These are phyloP conservation scores for Flaveria trinervia DNA, from an alignment of 129 eudicot species.

Conservation along the genomic window DNA sequence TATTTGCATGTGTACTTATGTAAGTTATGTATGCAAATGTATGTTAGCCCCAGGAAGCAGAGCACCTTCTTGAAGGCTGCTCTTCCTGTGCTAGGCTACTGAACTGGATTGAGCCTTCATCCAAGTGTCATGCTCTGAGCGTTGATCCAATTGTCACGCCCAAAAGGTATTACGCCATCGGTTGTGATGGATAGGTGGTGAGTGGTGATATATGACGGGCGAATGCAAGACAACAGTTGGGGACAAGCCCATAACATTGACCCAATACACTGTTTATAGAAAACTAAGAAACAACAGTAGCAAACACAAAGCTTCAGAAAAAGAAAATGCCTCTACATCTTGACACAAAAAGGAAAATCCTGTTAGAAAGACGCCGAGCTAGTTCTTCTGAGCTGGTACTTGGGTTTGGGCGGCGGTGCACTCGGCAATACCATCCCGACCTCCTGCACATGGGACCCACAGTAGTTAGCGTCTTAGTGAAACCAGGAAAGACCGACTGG, in stretches of 20 bases:
- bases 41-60: too few species aligned
- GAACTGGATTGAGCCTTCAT: too few species aligned
- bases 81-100: too few species aligned
- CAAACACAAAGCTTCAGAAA: slow-evolving; percentile 31
- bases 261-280: slow-evolving; percentile 17
- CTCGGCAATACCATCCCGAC: slow-evolving; percentile 44
- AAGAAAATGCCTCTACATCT: slow-evolving; percentile 34
- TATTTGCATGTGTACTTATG: too few species aligned
- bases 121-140: too few species aligned
- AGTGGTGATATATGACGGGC: slow-evolving; percentile 11
- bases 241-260: slow-evolving; percentile 11
- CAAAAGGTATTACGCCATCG: too few species aligned
- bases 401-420: slow-evolving; percentile 64
- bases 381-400: slow-evolving; percentile 73
- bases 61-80: too few species aligned
- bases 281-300: slow-evolving; percentile 31
- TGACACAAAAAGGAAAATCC: not conserved
- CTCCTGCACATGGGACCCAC: slow-evolving; percentile 42
- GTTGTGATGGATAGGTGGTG: too few species aligned
- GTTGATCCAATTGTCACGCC: too few species aligned
- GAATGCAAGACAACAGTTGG: not conserved
- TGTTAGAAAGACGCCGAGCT: slow-evolving; percentile 62
- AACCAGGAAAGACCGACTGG: not conserved
- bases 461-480: slow-evolving; percentile 5
- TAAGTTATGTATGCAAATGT: too few species aligned